Conservation (phyloP, 371 early-diverging fungal species). For the Syncephalis fuscata region DNA sequence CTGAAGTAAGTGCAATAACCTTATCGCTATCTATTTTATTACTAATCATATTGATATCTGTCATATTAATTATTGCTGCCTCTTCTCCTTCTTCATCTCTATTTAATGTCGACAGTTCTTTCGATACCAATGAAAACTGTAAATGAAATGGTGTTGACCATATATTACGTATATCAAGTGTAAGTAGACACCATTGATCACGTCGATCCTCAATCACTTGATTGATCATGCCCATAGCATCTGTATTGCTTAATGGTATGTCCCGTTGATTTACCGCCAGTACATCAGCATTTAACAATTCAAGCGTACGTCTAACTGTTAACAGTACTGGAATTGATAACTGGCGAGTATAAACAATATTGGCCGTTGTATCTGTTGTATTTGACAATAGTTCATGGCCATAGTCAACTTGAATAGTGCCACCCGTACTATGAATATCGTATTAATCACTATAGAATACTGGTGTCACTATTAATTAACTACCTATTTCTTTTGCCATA, state of each 20-base stretch:
- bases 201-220: conserved; percentile 11
- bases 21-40: too few species aligned
- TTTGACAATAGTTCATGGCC: conserved; percentile 27
- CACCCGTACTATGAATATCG: conserved; percentile 31
- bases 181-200: conserved; percentile 48
- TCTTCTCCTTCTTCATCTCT: too few species aligned
- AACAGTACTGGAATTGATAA: conserved; percentile 48
- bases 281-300: conserved; percentile 45
- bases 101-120: too few species aligned
- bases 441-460: background rate
- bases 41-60: too few species aligned
- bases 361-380: conserved; percentile 8
- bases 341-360: conserved; percentile 45
- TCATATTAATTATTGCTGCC: too few species aligned
- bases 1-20: conserved; percentile 6
- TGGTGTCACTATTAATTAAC: conserved; percentile 1
- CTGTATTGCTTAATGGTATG: conserved; percentile 10
- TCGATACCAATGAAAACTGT: too few species aligned
- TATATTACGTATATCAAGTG: conserved; percentile 60
- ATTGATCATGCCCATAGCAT: conserved; percentile 13
- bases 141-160: conserved; percentile 31
- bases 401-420: conserved; percentile 56
- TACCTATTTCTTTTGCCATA: conserved; percentile 65
- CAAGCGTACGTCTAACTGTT: conserved; percentile 48
- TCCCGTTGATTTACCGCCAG: conserved; percentile 15